Evolutionary conservation across 2,329 filamentous ascomycete species (phyloP).

Genomic region (Sphaceloma murrayae): DNA sequence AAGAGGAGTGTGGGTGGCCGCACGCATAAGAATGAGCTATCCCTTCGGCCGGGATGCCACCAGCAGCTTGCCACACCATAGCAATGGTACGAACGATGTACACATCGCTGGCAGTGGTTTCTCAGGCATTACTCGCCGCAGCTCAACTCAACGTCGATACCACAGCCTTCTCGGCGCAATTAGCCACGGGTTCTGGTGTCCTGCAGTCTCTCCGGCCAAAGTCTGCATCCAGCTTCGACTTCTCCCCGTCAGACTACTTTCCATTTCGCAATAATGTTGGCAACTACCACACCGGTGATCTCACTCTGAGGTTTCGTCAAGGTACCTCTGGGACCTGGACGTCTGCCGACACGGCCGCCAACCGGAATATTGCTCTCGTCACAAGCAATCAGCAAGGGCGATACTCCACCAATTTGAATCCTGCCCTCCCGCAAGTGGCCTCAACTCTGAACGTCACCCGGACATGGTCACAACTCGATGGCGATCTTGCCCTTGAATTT

Average conservation of each 20-base stretch:
- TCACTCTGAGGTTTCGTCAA: constrained; percentile 47
- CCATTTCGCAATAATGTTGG: constrained; percentile 40
- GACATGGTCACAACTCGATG: constrained; percentile 42
- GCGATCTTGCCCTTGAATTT: constrained; percentile 45
- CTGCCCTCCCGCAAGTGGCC: constrained; percentile 30
- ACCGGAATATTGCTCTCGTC: constrained; percentile 16
- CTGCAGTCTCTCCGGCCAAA: constrained; percentile 40
- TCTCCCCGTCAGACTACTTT: constrained; percentile 46
- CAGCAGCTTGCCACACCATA: no score
- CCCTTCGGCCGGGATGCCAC: no score
- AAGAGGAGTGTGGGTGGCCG: background rate
- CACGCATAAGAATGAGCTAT: background rate
- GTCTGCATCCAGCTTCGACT: constrained; percentile 40
- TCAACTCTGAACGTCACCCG: constrained; percentile 40
- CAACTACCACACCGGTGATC: constrained; percentile 51
- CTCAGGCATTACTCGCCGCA: background rate
- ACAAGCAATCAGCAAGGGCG: constrained; percentile 27
- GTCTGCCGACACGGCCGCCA: constrained; percentile 38
- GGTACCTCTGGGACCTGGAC: constrained; percentile 36
- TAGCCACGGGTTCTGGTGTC: constrained; percentile 25
- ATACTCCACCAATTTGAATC: constrained; percentile 25
- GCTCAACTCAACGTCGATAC: constrained; percentile 9
- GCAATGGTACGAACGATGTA: background rate
- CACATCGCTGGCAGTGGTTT: background rate
- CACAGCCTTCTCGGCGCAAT: constrained; percentile 11